Evolutionary conservation across 1,139 yeast species (phyloP).

Genomic region (Saccharomyces hybrid): DNA sequence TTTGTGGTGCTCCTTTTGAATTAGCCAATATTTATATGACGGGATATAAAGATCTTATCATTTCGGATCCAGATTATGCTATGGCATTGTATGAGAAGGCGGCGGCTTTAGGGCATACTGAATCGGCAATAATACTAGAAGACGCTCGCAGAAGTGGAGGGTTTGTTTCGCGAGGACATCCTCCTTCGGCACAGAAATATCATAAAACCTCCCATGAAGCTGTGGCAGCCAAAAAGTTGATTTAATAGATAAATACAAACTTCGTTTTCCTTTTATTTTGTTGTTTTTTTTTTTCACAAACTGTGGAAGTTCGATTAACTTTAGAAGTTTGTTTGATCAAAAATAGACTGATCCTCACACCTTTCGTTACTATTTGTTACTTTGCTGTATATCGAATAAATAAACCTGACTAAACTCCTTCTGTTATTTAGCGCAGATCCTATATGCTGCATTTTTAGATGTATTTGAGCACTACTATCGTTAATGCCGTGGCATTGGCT

Average conservation of each 20-base stretch:
- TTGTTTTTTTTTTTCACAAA: neutral
- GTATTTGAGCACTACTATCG: neutral
- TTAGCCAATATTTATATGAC: conserved; percentile 71
- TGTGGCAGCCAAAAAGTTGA: neutral
- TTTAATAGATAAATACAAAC: neutral
- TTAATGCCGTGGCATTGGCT: neutral
- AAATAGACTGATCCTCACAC: neutral
- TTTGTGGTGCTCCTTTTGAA: conserved; percentile 86
- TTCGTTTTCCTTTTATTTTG: neutral
- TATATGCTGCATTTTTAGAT: neutral
- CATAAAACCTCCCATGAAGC: neutral
- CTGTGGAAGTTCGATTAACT: neutral
- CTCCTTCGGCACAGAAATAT: neutral
- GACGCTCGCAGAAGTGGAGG: neutral
- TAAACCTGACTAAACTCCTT: neutral
- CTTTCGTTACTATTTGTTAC: neutral
- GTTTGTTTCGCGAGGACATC: no score
- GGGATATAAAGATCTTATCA: conserved; percentile 78
- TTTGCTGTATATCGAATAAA: neutral
- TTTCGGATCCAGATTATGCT: conserved; percentile 73
- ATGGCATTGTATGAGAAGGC: conserved; percentile 77
- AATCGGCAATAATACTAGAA: conserved; percentile 66
- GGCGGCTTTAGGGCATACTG: conserved; percentile 76
- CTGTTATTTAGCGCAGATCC: neutral
- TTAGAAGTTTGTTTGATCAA: neutral